Base-by-base conservation (phyloP, 345 rosid genomes). In the Acer saccharum region DNA sequence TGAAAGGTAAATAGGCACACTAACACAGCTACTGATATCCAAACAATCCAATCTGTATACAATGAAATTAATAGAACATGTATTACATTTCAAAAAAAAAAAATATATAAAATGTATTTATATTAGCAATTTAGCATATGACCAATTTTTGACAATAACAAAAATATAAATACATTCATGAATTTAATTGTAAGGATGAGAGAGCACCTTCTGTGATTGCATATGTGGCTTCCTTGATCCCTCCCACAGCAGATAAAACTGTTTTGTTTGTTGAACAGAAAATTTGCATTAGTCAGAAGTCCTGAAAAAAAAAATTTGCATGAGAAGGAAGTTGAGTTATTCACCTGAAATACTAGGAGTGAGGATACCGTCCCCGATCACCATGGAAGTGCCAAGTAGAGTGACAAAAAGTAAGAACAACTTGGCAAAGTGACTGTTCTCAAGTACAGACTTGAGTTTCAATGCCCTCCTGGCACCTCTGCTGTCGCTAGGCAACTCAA, bases 311-410 rank as follows among this genome's bases (percentile, higher is more conserved):
- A 32, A 32, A 3, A n/a, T n/a, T n/a, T n/a, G n/a, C n/a, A n/a
- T n/a, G 35, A 41, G 44, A 41, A 41, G 44, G 44, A 8, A 41
- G 9, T 41, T 41, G 44, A 41, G 10, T 12, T 48, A 48, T 3
- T 48, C 54, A 86, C 88, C 89, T 16, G 89, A 88, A 18, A 88
- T 86, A 79, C 83, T 80, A 0, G 90, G 90, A 5, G 89, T 87
- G 25, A 89, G 89, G 70, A 87, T 55, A 8, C 92, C 88, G 11
- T 89, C 92, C 14, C 92, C 92, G n/a, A 89, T 73, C 81, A 89
- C 86, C 92, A 89, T 89, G 79, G 90, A 85, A 18, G 86, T 88
- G 1, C 86, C 88, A 7, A 85, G 81, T 86, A 89, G 74, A 66
- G 89, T 87, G 58, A 76, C 75, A 8, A 85, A 63, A 52, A 85